Conservation (phyloP, 1,139 yeast species). For the Taiozyma sp. region DNA sequence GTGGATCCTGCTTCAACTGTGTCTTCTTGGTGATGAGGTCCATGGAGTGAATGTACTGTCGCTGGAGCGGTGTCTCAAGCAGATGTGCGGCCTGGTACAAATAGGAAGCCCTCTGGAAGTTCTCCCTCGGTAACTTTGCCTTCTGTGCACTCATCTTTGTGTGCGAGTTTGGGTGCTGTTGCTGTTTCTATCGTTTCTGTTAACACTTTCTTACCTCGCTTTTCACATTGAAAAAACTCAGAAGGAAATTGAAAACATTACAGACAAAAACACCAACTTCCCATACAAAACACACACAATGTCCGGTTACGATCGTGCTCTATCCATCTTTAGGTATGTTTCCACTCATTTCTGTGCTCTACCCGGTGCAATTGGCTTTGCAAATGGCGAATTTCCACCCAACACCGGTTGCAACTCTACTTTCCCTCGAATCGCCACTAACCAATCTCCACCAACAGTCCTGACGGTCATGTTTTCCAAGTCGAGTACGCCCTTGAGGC, state of each 20-base stretch:
- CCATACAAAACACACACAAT: constrained; percentile 30
- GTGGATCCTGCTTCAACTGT: constrained; percentile 56
- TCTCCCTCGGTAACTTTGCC: background rate
- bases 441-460: constrained; percentile 39
- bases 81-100: constrained; percentile 40
- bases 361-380: background rate
- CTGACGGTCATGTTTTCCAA: constrained; percentile 99
- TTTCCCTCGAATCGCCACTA: constrained; percentile 9
- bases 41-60: constrained; percentile 43
- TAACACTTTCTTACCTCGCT: background rate
- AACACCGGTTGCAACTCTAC: background rate
- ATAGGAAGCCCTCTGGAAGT: constrained; percentile 43
- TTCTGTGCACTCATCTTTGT: background rate
- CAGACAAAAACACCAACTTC: background rate
- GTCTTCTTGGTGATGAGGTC: constrained; percentile 52
- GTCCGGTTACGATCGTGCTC: constrained; percentile 99
- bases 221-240: background rate
- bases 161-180: background rate
- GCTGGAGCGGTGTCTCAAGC: constrained; percentile 31
- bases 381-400: background rate
- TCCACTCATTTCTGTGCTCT: background rate
- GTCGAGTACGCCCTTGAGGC: constrained; percentile 98
- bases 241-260: background rate
- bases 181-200: background rate
- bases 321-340: constrained; percentile 91